Percentiles rank a stretch among this genome's conserved stretches.
phyloP scores from a whole-genome alignment of 2,329 filamentous ascomycete species.

The Ophiosphaerella korrae region DNA sequence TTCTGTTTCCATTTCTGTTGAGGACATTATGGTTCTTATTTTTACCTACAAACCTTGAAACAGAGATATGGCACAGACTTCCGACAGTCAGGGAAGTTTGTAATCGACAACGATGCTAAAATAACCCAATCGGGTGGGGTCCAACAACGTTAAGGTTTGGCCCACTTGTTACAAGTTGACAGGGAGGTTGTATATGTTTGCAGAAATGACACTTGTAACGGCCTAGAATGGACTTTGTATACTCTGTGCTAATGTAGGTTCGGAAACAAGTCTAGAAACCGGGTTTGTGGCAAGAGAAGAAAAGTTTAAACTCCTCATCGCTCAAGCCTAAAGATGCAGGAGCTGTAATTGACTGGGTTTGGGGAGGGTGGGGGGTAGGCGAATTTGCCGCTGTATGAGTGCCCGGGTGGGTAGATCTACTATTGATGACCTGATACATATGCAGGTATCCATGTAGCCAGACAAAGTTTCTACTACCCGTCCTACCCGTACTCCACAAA shows the following conservation, averaged over 20 bases:
- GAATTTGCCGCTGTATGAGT: conserved; percentile 1
- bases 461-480: background rate
- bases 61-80: background rate
- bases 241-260: too few species aligned
- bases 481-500: too few species aligned
- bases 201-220: too few species aligned
- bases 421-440: background rate
- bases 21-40: conserved; percentile 9
- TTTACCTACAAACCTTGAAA: background rate
- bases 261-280: background rate
- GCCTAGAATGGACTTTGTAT: too few species aligned
- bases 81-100: background rate
- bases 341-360: background rate
- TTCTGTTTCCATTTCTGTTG: conserved; percentile 14
- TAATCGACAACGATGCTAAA: background rate
- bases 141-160: too few species aligned
- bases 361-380: conserved; percentile 1
- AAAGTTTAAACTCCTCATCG: background rate
- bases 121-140: too few species aligned
- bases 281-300: background rate
- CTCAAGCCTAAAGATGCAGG: background rate
- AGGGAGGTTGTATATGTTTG: too few species aligned
- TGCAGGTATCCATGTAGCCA: background rate
- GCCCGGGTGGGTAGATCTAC: background rate
- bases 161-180: too few species aligned